These are phyloP conservation scores for Aleurites moluccanus DNA, from an alignment of 441 rosid species.

Conservation along the genomic window DNA sequence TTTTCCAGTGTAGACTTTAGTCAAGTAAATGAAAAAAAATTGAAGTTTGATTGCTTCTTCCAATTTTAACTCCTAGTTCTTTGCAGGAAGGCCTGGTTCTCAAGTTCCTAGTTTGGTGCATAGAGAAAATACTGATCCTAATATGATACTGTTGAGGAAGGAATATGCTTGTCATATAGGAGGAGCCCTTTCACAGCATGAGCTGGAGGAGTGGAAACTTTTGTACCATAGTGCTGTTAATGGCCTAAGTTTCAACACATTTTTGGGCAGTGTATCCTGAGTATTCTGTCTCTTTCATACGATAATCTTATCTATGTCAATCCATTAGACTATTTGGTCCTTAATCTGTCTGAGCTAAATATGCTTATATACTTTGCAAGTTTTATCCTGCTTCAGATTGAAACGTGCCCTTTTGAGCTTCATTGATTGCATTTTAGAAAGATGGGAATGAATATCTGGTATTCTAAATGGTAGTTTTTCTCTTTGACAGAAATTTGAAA, in stretches of 20 bases:
- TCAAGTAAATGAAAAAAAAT: neutral
- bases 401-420: neutral
- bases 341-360: neutral
- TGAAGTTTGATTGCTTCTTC: slow-evolving; percentile 1
- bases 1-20: neutral
- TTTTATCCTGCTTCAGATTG: neutral
- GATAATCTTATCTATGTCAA: neutral
- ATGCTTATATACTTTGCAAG: neutral
- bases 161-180: slow-evolving; percentile 96
- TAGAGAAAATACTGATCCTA: slow-evolving; percentile 50
- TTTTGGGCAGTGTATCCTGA: slow-evolving; percentile 68
- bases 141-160: slow-evolving; percentile 46
- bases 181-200: slow-evolving; percentile 78
- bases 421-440: neutral
- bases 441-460: neutral
- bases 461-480: neutral
- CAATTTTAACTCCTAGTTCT: slow-evolving; percentile 9
- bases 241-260: slow-evolving; percentile 87
- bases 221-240: slow-evolving; percentile 72
- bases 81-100: slow-evolving; percentile 57
- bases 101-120: slow-evolving; percentile 60
- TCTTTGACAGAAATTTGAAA: neutral
- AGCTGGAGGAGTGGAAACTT: slow-evolving; percentile 80
- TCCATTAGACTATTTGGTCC: neutral
- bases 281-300: slow-evolving; percentile 32